A percentile compares a stretch with the other conserved stretches of the same genome.
These are phyloP conservation scores for Tuber magnatum DNA, from an alignment of 495 filamentous ascomycete species.

Conservation along the genomic window DNA sequence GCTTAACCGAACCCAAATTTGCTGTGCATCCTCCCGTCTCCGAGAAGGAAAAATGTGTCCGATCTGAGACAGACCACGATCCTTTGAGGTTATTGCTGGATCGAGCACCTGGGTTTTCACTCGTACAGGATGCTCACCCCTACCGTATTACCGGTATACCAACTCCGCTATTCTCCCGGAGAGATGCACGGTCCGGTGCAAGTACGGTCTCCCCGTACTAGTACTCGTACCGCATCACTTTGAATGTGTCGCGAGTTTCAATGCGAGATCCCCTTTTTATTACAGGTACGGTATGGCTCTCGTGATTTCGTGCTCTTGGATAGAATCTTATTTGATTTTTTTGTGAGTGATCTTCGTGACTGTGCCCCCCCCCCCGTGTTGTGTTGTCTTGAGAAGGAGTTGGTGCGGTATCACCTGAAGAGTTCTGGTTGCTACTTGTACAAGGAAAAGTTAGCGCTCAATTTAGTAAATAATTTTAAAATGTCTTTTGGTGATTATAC, in stretches of 20 bases:
- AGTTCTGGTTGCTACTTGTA: background rate
- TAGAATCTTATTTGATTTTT: background rate
- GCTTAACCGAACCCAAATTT: background rate
- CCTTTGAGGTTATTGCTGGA: background rate
- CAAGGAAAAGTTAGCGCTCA: background rate
- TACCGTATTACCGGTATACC: background rate
- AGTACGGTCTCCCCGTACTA: background rate
- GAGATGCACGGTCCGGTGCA: background rate
- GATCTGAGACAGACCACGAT: constrained; percentile 1
- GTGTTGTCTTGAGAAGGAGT: background rate
- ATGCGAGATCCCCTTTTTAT: background rate
- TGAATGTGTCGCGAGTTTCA: background rate
- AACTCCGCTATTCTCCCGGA: background rate
- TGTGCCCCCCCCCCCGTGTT: background rate
- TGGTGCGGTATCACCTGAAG: background rate
- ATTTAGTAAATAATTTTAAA: too few species aligned
- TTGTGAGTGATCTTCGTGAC: background rate
- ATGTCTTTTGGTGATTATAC: background rate
- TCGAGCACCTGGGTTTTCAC: background rate
- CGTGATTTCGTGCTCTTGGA: background rate
- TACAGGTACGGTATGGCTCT: too few species aligned
- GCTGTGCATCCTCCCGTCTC: background rate
- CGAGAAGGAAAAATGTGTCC: background rate
- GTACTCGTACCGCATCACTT: background rate
- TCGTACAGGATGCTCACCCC: background rate